These are phyloP conservation scores for Ciborinia camelliae DNA, from an alignment of 2,329 filamentous ascomycete species.

Conservation along the genomic window DNA sequence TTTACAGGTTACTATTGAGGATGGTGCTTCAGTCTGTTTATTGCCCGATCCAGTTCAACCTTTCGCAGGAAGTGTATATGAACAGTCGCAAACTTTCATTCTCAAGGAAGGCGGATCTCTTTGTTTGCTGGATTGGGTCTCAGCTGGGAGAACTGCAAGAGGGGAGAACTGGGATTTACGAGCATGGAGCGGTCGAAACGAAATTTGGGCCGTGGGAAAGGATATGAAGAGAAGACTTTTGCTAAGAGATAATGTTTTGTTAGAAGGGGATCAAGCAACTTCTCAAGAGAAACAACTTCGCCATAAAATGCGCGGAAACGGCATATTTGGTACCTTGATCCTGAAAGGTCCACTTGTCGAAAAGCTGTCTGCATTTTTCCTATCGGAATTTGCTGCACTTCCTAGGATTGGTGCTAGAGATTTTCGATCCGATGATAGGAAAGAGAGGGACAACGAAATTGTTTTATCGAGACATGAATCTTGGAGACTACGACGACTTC, in stretches of 20 bases:
- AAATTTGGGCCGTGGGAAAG: slow-evolving; percentile 62
- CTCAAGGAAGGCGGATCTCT: slow-evolving; percentile 57
- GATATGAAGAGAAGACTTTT: slow-evolving; percentile 57
- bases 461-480: slow-evolving; percentile 44
- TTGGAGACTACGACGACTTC: slow-evolving; percentile 55
- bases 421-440: slow-evolving; percentile 58
- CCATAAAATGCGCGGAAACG: slow-evolving; percentile 69
- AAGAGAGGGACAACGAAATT: slow-evolving; percentile 42
- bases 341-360: slow-evolving; percentile 70
- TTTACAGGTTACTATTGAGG: slow-evolving; percentile 49
- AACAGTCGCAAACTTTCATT: slow-evolving; percentile 77
- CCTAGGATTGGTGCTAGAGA: slow-evolving; percentile 81
- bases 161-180: slow-evolving; percentile 86
- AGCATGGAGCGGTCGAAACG: slow-evolving; percentile 79
- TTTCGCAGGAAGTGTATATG: slow-evolving; percentile 78
- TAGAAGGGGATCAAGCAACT: slow-evolving; percentile 55
- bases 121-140: slow-evolving; percentile 92
- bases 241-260: slow-evolving; percentile 78
- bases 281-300: slow-evolving; percentile 43
- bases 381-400: slow-evolving; percentile 71
- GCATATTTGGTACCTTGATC: slow-evolving; percentile 81
- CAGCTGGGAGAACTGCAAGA: slow-evolving; percentile 75
- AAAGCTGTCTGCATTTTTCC: slow-evolving; percentile 67
- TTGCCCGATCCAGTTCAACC: slow-evolving; percentile 93
- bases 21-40: slow-evolving; percentile 56